Base-by-base conservation (phyloP, 2,329 filamentous ascomycete species). In the Cladosporium colombiae region DNA sequence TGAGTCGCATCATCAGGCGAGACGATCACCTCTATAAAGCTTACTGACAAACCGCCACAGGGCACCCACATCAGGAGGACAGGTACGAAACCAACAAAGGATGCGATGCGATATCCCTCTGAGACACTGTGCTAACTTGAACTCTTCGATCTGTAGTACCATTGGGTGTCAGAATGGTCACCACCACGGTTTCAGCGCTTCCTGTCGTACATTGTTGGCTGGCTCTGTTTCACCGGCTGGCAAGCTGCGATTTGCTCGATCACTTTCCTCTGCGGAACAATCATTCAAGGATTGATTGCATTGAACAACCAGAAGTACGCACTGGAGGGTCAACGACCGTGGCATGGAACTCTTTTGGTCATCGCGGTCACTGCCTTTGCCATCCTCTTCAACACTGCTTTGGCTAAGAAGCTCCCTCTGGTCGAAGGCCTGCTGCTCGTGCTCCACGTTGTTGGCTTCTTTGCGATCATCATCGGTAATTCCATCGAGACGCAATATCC, bases 401-500 rank as follows among this genome's bases (percentile, higher is more conserved):
- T 85, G 70, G 80, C 83, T 63, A 78, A 76, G n/a, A 74, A 68
- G 68, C 70, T 76, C 6, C 75, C 75, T 3, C 68, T 67, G 44
- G 75, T 77, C 53, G 84, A 87, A 71, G 80, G 81, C 1, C 71
- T 77, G 53, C 74, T 77, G 29, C 66, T 77, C 23, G 72, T 77
- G 56, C 68, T 86, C 21, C 84, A 86, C 66, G 75, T 86, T 13
- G 74, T 82, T 7, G 84, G 84, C 7, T 86, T 86, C 74, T 81
- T 86, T 55, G 84, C 81, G 0, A 82, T 85, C 60, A 69, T 86
- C 11, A 80, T 83, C n/a, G 61, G 61, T 49, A 35, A 56, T 50
- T 33, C 27, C 25, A 55, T 33, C 14, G 80, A 10, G 40, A 21
- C n/a, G 8, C 82, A 0, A 27, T 10, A 46, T 25, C n/a, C 18